A percentile compares a stretch with the other conserved stretches of the same genome.
Conservation (phyloP, 1,284 basidiomycete genomes). For the Veloboletus limbatus region DNA sequence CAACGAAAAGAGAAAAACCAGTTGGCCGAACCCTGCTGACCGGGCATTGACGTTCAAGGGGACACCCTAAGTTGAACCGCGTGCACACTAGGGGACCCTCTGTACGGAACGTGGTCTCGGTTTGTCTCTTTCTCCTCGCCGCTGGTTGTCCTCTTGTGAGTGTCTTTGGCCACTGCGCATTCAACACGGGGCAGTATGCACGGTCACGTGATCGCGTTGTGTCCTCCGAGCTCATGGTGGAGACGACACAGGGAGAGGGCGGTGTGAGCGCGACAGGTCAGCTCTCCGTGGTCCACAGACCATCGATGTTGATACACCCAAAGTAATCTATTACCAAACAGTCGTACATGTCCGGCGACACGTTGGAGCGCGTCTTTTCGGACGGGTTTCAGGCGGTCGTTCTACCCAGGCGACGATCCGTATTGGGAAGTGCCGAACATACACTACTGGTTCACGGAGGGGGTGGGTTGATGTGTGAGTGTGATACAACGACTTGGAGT, state of each 20-base stretch:
- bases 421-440: conserved; percentile 71
- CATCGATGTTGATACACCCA: conserved; percentile 77
- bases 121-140: conserved; percentile 42
- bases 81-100: no score
- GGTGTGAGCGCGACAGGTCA: conserved; percentile 54
- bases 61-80: no score
- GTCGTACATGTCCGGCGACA: conserved; percentile 50
- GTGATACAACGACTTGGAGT: conserved; percentile 43
- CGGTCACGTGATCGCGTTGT: background rate
- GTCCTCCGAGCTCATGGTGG: background rate
- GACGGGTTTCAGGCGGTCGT: conserved; percentile 70
- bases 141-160: conserved; percentile 36
- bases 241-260: conserved; percentile 41
- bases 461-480: conserved; percentile 9
- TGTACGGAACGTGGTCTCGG: conserved; percentile 41
- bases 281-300: conserved; percentile 62
- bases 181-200: no score
- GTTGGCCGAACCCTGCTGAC: no score
- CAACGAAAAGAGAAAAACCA: no score
- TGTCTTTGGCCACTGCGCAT: no score
- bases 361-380: conserved; percentile 60
- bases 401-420: conserved; percentile 52
- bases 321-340: conserved; percentile 54
- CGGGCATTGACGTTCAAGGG: no score
- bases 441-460: no score